Base-by-base conservation (phyloP, 1,284 basidiomycete species). In the Entoloma clypeatum region DNA sequence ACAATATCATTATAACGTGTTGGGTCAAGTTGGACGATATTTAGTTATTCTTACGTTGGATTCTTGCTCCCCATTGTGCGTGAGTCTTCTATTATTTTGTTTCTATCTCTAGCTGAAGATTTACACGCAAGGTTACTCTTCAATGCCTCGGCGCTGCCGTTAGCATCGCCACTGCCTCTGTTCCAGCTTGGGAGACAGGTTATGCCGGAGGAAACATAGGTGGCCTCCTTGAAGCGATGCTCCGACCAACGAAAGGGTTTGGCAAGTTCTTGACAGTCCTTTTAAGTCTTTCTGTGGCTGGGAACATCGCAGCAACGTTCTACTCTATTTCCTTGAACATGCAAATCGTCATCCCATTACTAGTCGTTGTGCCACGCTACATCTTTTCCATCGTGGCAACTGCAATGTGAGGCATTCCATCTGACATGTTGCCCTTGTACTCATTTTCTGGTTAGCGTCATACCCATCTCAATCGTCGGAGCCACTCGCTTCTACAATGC, bases 241-340 rank as follows among this genome's bases (percentile, higher is more conserved):
- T 91, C 1, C 67, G 67, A 5, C 84, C 85, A 1, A 69, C 70
- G 0, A 77, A 77, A 17, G 78, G 81, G 26, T 93, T 93, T 57
- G 88, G 90, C 2, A 85, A 88, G 57, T 91, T 96, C 67, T 69
- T 95, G 41, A 88, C 86, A 9, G 87, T 94, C n/a, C 64, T 87
- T 37, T 69, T 92, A 42, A 84, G 83, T 37, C 67, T 94, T 19
- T 88, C 83, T 41, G 86, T 91, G 22, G 79, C 81, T 2, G 89
- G 80, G 3, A 96, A 95, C 65, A 87, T 92, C 43, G 86, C 88
- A 4, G 79, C 82, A 4, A 88, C 83, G 8, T 81, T 92, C 51
- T 94, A 95, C 61, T 87, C 83, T 32, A 79, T 89, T 45, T 81
- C 86, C n/a, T 71, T 94, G 44, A 86, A 79, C 53, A 74, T 91